Evolutionary conservation across 75 land plant genomes (phyloP).

Genomic region (Chamaecyparis obtusa): DNA sequence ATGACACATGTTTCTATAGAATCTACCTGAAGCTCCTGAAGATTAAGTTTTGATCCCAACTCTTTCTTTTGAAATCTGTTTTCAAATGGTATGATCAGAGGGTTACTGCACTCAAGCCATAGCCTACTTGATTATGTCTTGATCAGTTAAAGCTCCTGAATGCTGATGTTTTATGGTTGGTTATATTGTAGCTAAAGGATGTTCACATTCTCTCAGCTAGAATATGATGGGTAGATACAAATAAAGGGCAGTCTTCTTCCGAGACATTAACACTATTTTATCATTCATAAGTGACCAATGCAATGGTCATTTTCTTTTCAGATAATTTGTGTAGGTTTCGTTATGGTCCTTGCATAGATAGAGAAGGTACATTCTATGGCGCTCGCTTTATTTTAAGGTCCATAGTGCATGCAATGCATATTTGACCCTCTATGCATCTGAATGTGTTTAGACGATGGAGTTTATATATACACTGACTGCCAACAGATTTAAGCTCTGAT

Average conservation of each 20-base stretch:
- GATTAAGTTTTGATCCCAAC: background rate
- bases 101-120: background rate
- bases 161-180: too few species aligned
- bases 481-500: background rate
- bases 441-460: background rate
- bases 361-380: background rate
- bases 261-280: too few species aligned
- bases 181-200: too few species aligned
- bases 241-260: too few species aligned
- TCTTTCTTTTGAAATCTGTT: background rate
- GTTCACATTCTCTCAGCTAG: too few species aligned
- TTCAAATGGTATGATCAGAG: background rate
- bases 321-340: too few species aligned
- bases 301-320: too few species aligned
- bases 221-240: too few species aligned
- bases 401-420: background rate
- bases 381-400: background rate
- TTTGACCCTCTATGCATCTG: background rate
- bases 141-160: too few species aligned
- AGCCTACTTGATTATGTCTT: background rate
- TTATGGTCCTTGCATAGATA: background rate
- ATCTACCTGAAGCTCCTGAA: background rate
- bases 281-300: background rate
- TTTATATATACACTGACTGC: background rate
- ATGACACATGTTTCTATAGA: background rate